phyloP scores from a whole-genome alignment of 1,284 basidiomycete genomes.

The Neolentinus lepideus region DNA sequence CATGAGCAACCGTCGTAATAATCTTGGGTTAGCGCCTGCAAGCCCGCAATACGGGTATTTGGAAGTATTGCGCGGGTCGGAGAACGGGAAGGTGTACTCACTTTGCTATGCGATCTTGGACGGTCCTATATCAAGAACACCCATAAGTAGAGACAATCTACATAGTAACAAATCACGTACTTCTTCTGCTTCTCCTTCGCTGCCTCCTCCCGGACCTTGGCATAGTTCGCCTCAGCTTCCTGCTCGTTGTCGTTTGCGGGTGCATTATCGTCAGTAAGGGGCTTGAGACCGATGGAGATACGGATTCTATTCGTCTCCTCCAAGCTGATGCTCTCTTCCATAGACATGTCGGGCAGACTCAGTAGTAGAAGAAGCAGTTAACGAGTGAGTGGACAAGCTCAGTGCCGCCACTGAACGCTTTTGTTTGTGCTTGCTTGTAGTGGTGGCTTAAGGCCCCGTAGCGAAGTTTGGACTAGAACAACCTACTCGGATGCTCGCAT shows the following conservation, averaged over 20 bases:
- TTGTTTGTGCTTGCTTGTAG: too few species aligned
- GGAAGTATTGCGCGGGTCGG: neutral
- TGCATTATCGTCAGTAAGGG: slow-evolving; percentile 73
- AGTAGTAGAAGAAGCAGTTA: too few species aligned
- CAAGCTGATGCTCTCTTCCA: slow-evolving; percentile 87
- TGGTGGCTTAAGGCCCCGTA: too few species aligned
- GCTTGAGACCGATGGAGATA: slow-evolving; percentile 90
- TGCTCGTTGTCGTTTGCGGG: slow-evolving; percentile 68
- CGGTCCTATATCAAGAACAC: slow-evolving; percentile 40
- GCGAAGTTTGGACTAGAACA: too few species aligned
- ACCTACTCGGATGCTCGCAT: too few species aligned
- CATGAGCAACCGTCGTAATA: slow-evolving; percentile 36
- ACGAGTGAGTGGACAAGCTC: too few species aligned
- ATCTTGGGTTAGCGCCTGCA: slow-evolving; percentile 17
- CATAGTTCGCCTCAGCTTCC: slow-evolving; percentile 82
- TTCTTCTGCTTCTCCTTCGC: slow-evolving; percentile 69
- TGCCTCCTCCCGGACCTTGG: slow-evolving; percentile 62
- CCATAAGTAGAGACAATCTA: slow-evolving; percentile 6
- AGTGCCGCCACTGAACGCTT: too few species aligned
- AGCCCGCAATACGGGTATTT: slow-evolving; percentile 8
- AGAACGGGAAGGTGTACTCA: slow-evolving; percentile 43
- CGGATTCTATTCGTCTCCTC: slow-evolving; percentile 99
- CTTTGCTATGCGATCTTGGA: slow-evolving; percentile 83
- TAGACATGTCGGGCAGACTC: slow-evolving; percentile 38
- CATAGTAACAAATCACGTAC: slow-evolving; percentile 31